These are phyloP conservation scores for Anisogramma anomala DNA, from an alignment of 2,329 filamentous ascomycete genomes.

Conservation along the genomic window DNA sequence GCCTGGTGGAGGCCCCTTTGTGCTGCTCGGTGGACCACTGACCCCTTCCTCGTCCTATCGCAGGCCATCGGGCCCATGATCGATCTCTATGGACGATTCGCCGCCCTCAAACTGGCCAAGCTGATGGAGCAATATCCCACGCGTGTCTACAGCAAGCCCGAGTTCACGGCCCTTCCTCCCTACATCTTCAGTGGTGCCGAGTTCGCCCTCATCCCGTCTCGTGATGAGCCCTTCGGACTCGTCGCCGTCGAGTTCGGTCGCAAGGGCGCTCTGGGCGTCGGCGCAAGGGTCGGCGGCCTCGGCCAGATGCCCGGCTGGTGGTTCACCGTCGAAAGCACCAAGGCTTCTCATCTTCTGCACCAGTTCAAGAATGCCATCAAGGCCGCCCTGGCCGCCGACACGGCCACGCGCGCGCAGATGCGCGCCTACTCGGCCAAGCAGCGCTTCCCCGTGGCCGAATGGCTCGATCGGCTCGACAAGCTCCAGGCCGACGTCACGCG, in stretches of 20 bases:
- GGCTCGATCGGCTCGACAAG: slow-evolving; percentile 52
- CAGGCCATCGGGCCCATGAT: slow-evolving; percentile 49
- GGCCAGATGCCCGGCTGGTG: slow-evolving; percentile 61
- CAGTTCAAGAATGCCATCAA: slow-evolving; percentile 54
- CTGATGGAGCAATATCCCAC: slow-evolving; percentile 56
- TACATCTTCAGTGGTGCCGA: slow-evolving; percentile 58
- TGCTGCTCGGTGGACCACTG: too few relatives aligned
- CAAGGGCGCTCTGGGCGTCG: slow-evolving; percentile 54
- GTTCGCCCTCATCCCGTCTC: slow-evolving; percentile 57
- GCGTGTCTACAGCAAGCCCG: slow-evolving; percentile 54
- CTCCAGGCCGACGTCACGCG: slow-evolving; percentile 45
- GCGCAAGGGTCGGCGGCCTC: slow-evolving; percentile 51
- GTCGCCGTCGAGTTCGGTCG: slow-evolving; percentile 58
- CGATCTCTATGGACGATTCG: slow-evolving; percentile 55
- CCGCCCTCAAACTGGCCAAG: slow-evolving; percentile 48
- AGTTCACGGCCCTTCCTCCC: slow-evolving; percentile 54
- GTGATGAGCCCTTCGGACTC: slow-evolving; percentile 58
- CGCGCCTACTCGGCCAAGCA: slow-evolving; percentile 52
- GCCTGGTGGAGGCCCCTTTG: too few relatives aligned
- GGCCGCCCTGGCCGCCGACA: slow-evolving; percentile 44
- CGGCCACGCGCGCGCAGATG: slow-evolving; percentile 47
- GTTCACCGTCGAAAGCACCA: slow-evolving; percentile 55
- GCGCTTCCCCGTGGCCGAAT: slow-evolving; percentile 54
- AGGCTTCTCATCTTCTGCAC: slow-evolving; percentile 43
- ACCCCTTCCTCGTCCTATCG: too few relatives aligned